Evolutionary conservation across 495 filamentous ascomycete species (phyloP), one percentile per base, ranked within the genome.

Genomic region (Lophium mytilinum): DNA sequence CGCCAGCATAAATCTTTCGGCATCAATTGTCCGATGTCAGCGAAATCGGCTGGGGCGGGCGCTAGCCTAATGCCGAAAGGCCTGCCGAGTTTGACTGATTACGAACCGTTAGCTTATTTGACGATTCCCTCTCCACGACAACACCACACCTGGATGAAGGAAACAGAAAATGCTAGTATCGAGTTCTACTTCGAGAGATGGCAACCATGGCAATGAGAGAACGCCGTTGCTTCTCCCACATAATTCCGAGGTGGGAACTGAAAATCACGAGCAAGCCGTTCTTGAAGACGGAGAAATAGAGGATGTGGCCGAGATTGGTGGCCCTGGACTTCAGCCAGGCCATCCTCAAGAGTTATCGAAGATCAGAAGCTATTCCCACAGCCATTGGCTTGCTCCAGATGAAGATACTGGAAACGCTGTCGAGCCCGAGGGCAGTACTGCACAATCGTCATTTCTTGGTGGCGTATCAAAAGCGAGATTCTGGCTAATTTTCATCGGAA

Each of bases 401-500:
- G 63, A 65, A 40, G 62, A 65, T 52, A 30, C 34, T 15, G 40
- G 35, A 10, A 51, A 11, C 4, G 15, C 15, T n/a, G 36, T 50
- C 6, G 62, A 58, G 35, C 34, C 50, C 14, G 53, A 55, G 35
- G 35, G 30, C 12, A 10, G 15, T 37, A 30, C 14, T 11, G 5
- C 18, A 0, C 21, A 55, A 37, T 60, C 57, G 45, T 37, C 50
- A 34, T 42, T 60, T 8, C 57, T 63, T 48, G 48, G 37, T 14
- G 64, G 64, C 3, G 52, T 66, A 12, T 58, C 57, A 40, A 56
- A 45, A 35, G 52, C 61, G 12, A 46, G 69, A 49, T 83, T 83
- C 61, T 78, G 79, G 73, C 54, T 79, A 10, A 80, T 82, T 17
- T 82, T 80, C 62, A 52, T 65, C 8, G 77, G 75, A 4, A 66